A percentile compares a stretch with the other conserved stretches of the same genome.
Evolutionary conservation across 306 rosid species (phyloP).

Genomic region (Geum urbanum): DNA sequence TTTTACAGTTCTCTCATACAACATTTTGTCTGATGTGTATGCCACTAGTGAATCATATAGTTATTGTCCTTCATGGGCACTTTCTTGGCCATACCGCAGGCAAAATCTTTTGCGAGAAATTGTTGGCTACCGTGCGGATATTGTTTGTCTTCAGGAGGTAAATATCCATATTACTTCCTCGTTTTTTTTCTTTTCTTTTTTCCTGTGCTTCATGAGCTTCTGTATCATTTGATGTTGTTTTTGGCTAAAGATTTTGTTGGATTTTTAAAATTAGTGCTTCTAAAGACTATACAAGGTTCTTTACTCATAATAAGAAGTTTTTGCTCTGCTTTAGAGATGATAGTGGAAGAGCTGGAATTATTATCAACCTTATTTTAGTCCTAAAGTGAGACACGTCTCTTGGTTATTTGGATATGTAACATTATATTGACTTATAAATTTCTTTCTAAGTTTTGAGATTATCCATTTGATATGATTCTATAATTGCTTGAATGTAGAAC

Average conservation of each 20-base stretch:
- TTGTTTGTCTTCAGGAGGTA: conserved; percentile 99
- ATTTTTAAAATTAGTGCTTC: background rate
- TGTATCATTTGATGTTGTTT: conserved; percentile 17
- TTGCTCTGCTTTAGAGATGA: background rate
- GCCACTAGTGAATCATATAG: conserved; percentile 73
- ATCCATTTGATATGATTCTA: no score
- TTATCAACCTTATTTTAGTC: background rate
- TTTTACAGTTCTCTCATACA: conserved; percentile 90
- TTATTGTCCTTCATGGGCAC: conserved; percentile 98
- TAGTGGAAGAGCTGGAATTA: background rate
- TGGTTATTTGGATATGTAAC: background rate
- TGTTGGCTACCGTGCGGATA: conserved; percentile 89
- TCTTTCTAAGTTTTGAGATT: background rate
- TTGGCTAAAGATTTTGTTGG: background rate
- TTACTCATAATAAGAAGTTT: background rate
- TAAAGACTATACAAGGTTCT: background rate
- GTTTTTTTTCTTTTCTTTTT: background rate
- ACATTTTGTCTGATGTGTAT: conserved; percentile 77
- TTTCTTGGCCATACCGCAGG: conserved; percentile 97
- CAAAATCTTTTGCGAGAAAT: conserved; percentile 94
- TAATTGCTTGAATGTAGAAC: background rate
- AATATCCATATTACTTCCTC: background rate
- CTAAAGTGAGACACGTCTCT: background rate
- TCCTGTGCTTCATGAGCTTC: conserved; percentile 10
- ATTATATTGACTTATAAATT: background rate